Evolutionary conservation across 192 early-diverging fungal species (phyloP).

Genomic region (Rhizoclosmatium globosum): DNA sequence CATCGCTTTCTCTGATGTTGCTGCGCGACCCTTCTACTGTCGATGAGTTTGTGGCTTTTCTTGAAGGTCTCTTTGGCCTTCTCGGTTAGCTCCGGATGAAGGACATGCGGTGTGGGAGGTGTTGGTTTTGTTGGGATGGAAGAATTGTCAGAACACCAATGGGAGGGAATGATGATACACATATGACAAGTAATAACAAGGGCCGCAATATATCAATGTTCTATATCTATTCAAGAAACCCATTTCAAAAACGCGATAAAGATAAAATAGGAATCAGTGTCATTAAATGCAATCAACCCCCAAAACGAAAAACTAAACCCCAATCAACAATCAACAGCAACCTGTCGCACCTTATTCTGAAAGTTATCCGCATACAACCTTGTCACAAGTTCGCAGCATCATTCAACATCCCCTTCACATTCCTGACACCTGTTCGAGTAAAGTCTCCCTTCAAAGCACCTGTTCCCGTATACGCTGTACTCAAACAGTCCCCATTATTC

Average conservation of each 20-base stretch:
- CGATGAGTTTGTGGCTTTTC: no score
- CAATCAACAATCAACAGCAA: constrained; percentile 26
- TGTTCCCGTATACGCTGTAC: constrained; percentile 91
- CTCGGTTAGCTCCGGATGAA: constrained; percentile 20
- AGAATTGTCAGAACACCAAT: neutral
- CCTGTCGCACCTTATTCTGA: constrained; percentile 87
- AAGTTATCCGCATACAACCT: constrained; percentile 95
- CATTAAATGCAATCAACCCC: neutral
- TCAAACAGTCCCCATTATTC: constrained; percentile 96
- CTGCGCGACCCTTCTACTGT: neutral
- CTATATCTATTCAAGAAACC: no score
- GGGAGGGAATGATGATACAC: neutral
- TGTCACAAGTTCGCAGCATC: constrained; percentile 82
- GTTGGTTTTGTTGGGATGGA: neutral
- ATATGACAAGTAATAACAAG: no score
- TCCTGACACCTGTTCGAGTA: constrained; percentile 94
- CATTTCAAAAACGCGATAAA: no score
- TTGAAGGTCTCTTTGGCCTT: neutral
- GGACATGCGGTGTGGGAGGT: neutral
- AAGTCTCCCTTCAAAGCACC: constrained; percentile 98
- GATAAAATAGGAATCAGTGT: neutral
- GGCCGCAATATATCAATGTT: no score
- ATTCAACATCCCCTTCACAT: constrained; percentile 79
- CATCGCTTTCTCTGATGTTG: neutral
- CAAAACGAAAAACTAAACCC: neutral